A percentile compares a stretch with the other conserved stretches of the same genome.
Conservation (phyloP, 371 early-diverging fungal genomes). For the Lichtheimia ornata region DNA sequence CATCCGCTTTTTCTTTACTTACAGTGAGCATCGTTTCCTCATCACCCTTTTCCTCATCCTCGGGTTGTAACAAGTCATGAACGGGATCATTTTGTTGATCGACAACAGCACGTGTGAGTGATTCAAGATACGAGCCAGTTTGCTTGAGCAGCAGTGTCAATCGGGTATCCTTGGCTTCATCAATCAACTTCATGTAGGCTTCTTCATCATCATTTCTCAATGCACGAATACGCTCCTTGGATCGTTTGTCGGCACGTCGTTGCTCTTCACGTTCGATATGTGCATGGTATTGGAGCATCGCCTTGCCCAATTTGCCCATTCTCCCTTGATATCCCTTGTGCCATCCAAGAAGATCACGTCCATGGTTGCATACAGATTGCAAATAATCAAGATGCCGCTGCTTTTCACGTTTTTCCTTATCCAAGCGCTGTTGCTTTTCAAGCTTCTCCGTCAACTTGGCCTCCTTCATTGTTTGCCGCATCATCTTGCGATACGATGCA, state of each 20-base stretch:
- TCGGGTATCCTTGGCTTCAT: conserved; percentile 94
- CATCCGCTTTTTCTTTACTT: conserved; percentile 15
- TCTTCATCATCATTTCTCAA: conserved; percentile 95
- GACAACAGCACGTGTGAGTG: conserved; percentile 76
- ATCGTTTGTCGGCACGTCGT: conserved; percentile 75
- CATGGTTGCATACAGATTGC: conserved; percentile 76
- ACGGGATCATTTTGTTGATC: conserved; percentile 67
- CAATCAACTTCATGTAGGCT: conserved; percentile 92
- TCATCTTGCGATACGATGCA: conserved; percentile 78
- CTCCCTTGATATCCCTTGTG: conserved; percentile 71
- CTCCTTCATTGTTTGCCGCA: conserved; percentile 91
- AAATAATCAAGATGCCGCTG: conserved; percentile 85
- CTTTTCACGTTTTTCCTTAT: conserved; percentile 85
- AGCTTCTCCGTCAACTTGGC: conserved; percentile 90
- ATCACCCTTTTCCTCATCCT: conserved; percentile 26
- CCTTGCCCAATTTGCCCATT: conserved; percentile 75
- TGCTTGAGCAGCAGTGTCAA: conserved; percentile 88
- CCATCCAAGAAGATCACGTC: conserved; percentile 67
- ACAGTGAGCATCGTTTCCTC: conserved; percentile 47
- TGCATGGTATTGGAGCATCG: conserved; percentile 81
- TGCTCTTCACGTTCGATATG: conserved; percentile 91
- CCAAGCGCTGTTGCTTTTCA: conserved; percentile 87
- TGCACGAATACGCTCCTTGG: conserved; percentile 93
- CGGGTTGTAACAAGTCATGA: conserved; percentile 3
- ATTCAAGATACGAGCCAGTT: conserved; percentile 83